Base-by-base conservation (phyloP, 176 grass and related monocot species). In the Pontederia paniculata region DNA sequence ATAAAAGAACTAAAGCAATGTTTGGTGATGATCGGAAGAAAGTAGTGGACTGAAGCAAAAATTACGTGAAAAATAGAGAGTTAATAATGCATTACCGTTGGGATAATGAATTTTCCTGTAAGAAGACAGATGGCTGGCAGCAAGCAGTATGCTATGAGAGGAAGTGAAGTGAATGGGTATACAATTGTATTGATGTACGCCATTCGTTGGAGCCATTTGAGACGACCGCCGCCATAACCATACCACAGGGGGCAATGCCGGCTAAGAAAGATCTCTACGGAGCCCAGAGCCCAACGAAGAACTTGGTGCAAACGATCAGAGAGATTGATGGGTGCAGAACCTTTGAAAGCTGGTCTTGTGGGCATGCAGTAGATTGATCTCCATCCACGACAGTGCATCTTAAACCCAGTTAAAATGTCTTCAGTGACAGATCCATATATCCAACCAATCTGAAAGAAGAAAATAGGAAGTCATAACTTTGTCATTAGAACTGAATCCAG, bases 321-420 rank as follows among this genome's bases (percentile, higher is more conserved):
- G 21, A 63, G 60, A 13, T 63, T 63, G 60, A 62, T 62, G 20
- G 60, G 60, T 10, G 60, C 60, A 62, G 60, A 62, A 46, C 60
- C 60, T 62, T 48, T 63, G 45, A 63, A 63, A 16, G 60, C 60
- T 47, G 60, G 60, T 17, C 13, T 46, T n/a, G 44, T 21, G 48
- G 60, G 60, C 60, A 63, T 63, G 60, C 60, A 63, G 20, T 63
- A 63, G 14, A 63, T 63, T 48, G 60, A 63, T 45, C 60, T 46
- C 60, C 60, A 63, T 19, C 60, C 60, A 23, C 60, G 61, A 14
- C 45, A 47, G 23, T 64, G 61, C 61, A 64, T 64, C 45, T 64
- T 64, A 21, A 64, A 64, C 10, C 61, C 61, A 22, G 61, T 49
- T 22, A 64, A 48, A 49, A 64, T 64, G 48, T 60, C 28, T 20